A percentile compares a stretch with the other conserved stretches of the same genome.
phyloP scores from a whole-genome alignment of 129 eudicot genomes.

The Pulicaria dysenterica region DNA sequence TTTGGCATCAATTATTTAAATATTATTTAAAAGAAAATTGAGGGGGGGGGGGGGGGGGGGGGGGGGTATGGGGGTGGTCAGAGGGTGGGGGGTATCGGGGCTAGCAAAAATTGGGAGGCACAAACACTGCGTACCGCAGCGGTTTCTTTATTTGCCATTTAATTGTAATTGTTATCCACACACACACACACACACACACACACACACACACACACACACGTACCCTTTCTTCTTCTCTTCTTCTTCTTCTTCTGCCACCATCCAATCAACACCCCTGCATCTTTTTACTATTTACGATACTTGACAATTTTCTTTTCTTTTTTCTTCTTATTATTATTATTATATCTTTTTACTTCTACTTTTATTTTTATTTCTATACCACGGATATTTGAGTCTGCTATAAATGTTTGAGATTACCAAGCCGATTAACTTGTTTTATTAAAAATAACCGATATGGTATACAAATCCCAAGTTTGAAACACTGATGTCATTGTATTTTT shows the following conservation, averaged over 20 bases:
- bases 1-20: too few relatives aligned
- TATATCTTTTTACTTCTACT: too few relatives aligned
- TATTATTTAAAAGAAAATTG: too few relatives aligned
- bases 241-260: neutral
- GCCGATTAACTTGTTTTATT: too few relatives aligned
- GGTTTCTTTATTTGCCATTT: conserved; percentile 19
- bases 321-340: too few relatives aligned
- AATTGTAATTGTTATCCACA: conserved; percentile 4
- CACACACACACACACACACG: conserved; percentile 9
- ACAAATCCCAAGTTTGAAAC: too few relatives aligned
- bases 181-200: neutral
- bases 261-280: neutral
- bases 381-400: too few relatives aligned
- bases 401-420: too few relatives aligned
- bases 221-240: neutral
- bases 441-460: too few relatives aligned
- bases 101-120: conserved; percentile 31
- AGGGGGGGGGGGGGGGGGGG: too few relatives aligned
- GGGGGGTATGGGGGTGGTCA: neutral
- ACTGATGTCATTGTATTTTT: too few relatives aligned
- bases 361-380: too few relatives aligned
- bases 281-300: neutral
- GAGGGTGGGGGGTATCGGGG: conserved; percentile 10
- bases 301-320: neutral
- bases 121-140: conserved; percentile 25